Percentiles rank a stretch among this genome's conserved stretches.
These are phyloP conservation scores for Termitomyces sp. DNA, from an alignment of 768 basidiomycete genomes.

Conservation along the genomic window DNA sequence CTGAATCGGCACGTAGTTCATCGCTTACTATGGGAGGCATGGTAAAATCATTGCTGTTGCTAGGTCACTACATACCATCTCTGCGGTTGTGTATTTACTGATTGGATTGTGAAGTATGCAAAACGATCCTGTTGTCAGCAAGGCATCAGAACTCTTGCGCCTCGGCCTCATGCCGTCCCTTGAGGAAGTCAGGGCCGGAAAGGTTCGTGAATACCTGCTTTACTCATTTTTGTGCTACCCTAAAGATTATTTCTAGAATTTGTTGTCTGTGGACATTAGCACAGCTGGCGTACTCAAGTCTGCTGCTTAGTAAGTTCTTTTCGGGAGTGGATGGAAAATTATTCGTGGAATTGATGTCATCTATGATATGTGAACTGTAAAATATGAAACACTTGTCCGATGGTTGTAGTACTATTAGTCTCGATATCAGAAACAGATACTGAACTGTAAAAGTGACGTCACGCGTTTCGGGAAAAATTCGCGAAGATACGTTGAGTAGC, in stretches of 20 bases:
- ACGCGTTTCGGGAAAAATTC: no score
- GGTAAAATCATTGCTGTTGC: conserved; percentile 64
- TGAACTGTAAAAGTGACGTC: no score
- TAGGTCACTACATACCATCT: conserved; percentile 30
- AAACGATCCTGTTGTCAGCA: conserved; percentile 73
- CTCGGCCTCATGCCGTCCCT: conserved; percentile 77
- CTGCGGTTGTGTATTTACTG: neutral
- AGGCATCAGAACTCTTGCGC: conserved; percentile 73
- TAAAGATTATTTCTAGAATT: conserved; percentile 22
- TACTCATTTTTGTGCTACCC: neutral
- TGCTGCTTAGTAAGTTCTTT: neutral
- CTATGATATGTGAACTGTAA: neutral
- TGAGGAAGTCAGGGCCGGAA: conserved; percentile 67
- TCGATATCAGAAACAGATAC: no score
- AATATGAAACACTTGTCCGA: no score
- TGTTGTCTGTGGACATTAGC: conserved; percentile 36
- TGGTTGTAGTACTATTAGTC: neutral
- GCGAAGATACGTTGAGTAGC: no score
- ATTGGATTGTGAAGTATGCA: conserved; percentile 50
- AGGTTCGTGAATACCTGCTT: conserved; percentile 32
- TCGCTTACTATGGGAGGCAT: conserved; percentile 70
- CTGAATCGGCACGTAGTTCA: conserved; percentile 41
- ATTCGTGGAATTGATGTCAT: neutral
- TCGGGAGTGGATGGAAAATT: neutral
- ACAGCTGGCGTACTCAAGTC: conserved; percentile 10